Evolutionary conservation across 2,329 filamentous ascomycete species (phyloP).

Genomic region (Ophiostoma sp.): DNA sequence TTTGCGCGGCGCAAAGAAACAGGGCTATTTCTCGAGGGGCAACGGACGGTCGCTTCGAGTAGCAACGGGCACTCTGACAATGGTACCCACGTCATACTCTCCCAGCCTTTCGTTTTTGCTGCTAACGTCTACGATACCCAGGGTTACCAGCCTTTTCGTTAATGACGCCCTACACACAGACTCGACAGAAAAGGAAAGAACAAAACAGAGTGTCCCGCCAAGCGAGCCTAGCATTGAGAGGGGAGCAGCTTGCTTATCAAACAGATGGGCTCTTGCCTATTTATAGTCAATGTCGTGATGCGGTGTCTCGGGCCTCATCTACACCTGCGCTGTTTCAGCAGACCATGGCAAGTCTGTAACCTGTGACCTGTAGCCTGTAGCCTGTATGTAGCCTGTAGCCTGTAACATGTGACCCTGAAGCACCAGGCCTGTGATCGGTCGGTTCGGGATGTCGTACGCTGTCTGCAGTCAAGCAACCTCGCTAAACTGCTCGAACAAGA

Average conservation of each 20-base stretch:
- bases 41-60: neutral
- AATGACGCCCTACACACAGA: neutral
- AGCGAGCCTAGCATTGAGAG: neutral
- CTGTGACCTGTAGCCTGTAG: too few relatives aligned
- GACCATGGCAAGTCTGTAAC: neutral
- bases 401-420: neutral
- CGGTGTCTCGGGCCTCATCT: neutral
- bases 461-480: neutral
- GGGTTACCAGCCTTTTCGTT: slow-evolving; percentile 6
- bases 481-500: neutral
- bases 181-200: slow-evolving; percentile 3
- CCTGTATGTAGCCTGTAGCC: neutral
- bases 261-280: neutral
- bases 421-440: neutral
- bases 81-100: neutral
- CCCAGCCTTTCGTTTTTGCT: neutral
- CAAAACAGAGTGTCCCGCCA: slow-evolving; percentile 2
- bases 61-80: neutral
- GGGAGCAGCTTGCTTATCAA: neutral
- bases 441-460: neutral
- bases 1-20: neutral
- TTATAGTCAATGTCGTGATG: neutral
- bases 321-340: neutral
- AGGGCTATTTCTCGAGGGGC: slow-evolving; percentile 1
- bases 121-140: neutral